Evolutionary conservation across 768 basidiomycete genomes (phyloP).

Genomic region (Tylopilus plumbeoviolaceoides): DNA sequence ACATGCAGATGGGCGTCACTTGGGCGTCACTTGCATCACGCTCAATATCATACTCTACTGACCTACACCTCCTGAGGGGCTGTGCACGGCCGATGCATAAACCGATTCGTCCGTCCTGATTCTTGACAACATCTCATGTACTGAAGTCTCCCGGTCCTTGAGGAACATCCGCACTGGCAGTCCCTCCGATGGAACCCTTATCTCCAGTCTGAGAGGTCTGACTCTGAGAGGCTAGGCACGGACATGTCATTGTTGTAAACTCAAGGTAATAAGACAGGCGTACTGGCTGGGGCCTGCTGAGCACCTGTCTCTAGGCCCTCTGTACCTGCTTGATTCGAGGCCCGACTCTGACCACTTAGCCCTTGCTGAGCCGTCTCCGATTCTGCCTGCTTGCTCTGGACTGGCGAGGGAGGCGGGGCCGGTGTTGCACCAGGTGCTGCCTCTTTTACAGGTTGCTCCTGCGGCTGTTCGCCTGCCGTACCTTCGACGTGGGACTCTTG

Average conservation of each 20-base stretch:
- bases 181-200: neutral
- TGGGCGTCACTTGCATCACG: too few species aligned
- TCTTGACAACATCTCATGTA: neutral
- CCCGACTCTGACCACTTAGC: neutral
- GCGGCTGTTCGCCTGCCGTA: neutral
- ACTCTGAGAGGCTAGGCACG: neutral
- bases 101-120: too few species aligned
- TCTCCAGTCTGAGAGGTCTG: neutral
- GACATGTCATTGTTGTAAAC: neutral
- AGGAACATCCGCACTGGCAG: neutral
- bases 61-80: too few species aligned
- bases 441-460: neutral
- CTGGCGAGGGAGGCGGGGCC: neutral
- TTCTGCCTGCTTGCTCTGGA: neutral
- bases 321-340: neutral
- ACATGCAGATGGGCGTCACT: too few species aligned
- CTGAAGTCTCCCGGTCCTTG: conserved; percentile 3
- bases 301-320: neutral
- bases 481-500: neutral
- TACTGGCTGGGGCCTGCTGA: conserved; percentile 3
- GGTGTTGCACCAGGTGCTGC: neutral
- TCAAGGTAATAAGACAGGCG: neutral
- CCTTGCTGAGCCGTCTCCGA: neutral
- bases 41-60: too few species aligned
- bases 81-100: too few species aligned